Evolutionary conservation across 352 stramenopile species (phyloP).

Genomic region (Phytophthora chlamydospora): DNA sequence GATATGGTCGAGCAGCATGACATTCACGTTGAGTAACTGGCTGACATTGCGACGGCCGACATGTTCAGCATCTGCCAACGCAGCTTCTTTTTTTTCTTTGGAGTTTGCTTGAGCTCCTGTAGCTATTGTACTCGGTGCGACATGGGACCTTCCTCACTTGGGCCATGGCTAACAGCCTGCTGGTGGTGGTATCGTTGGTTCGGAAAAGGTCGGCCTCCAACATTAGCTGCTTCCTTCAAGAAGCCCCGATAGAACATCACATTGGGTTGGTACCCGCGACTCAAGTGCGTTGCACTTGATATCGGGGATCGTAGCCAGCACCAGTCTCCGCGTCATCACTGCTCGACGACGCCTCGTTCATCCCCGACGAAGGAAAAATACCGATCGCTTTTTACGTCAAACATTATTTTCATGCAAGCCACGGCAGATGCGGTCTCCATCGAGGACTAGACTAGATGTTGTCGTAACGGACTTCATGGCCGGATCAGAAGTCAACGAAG

Average conservation of each 20-base stretch:
- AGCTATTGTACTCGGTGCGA: slow-evolving; percentile 38
- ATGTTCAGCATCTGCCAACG: slow-evolving; percentile 52
- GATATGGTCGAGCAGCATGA: slow-evolving; percentile 68
- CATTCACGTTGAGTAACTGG: slow-evolving; percentile 51
- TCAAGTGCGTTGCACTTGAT: slow-evolving; percentile 64
- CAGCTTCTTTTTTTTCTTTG: slow-evolving; percentile 43
- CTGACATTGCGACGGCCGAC: slow-evolving; percentile 51
- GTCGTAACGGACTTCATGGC: slow-evolving; percentile 6
- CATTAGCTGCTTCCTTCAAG: slow-evolving; percentile 41
- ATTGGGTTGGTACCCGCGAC: slow-evolving; percentile 69
- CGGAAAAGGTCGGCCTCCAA: slow-evolving; percentile 3
- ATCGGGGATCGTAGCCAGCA: slow-evolving; percentile 63
- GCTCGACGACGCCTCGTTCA: slow-evolving; percentile 47
- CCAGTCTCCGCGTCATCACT: slow-evolving; percentile 52
- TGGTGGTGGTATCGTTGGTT: slow-evolving; percentile 29
- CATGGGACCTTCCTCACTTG: slow-evolving; percentile 33
- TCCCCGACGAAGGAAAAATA: slow-evolving; percentile 73
- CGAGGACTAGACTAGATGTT: not conserved
- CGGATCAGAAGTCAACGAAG: slow-evolving; percentile 6
- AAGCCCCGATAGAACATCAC: slow-evolving; percentile 65
- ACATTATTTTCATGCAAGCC: slow-evolving; percentile 55
- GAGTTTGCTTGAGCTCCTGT: slow-evolving; percentile 56
- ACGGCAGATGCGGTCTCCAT: slow-evolving; percentile 37
- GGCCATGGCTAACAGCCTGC: slow-evolving; percentile 21
- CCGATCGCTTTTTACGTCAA: slow-evolving; percentile 46